phyloP scores from a whole-genome alignment of 129 eudicot species.

The Helianthus tuberosus region DNA sequence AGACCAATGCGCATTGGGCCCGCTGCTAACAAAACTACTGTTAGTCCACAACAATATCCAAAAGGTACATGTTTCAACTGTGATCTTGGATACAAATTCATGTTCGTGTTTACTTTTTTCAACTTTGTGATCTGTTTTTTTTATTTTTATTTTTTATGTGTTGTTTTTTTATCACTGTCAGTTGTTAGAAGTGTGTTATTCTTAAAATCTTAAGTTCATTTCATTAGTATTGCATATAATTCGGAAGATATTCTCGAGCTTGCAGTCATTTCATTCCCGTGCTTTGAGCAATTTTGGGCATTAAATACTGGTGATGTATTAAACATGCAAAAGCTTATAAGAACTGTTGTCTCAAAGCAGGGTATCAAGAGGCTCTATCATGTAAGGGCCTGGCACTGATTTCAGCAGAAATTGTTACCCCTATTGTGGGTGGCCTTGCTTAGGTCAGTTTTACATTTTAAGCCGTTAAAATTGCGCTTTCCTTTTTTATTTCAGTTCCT shows the following conservation, averaged over 20 bases:
- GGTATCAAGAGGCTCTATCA: constrained; percentile 88
- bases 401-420: constrained; percentile 80
- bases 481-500: constrained; percentile 49
- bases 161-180: constrained; percentile 19
- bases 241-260: constrained; percentile 47
- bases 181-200: constrained; percentile 23
- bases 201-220: constrained; percentile 29
- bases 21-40: constrained; percentile 79
- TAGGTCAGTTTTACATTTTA: constrained; percentile 82
- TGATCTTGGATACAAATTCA: neutral
- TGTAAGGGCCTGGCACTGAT: constrained; percentile 81
- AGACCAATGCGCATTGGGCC: constrained; percentile 98
- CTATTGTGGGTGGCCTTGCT: constrained; percentile 71
- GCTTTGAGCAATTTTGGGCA: constrained; percentile 45
- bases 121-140: constrained; percentile 21
- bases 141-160: constrained; percentile 20
- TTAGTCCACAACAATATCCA: constrained; percentile 53
- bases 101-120: neutral
- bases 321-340: constrained; percentile 59
- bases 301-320: constrained; percentile 37
- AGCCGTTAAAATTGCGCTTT: constrained; percentile 49
- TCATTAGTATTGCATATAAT: constrained; percentile 28
- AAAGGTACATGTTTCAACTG: constrained; percentile 45
- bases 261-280: constrained; percentile 58
- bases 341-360: constrained; percentile 93